Evolutionary conservation across 2,329 filamentous ascomycete genomes (phyloP), one percentile per base, ranked within the genome.

Genomic region (Ophiostoma perfectum): DNA sequence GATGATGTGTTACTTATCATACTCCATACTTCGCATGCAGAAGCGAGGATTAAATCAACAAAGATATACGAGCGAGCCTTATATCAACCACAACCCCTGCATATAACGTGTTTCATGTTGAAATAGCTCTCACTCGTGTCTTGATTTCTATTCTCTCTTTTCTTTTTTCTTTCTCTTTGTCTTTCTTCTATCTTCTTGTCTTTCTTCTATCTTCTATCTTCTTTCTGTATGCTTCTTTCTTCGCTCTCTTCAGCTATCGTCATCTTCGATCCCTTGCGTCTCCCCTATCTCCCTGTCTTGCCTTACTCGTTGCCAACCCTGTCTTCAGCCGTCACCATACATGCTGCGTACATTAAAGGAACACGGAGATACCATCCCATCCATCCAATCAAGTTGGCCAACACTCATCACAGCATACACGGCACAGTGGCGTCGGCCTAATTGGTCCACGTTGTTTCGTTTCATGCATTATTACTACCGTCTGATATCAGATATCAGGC

Each of bases 371-470:
- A 18, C n/a, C 12, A 27, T 52, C 49, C 27, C 49, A 52, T 52
- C 47, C 16, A 18, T 55, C 49, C 27, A 52, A 14, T 49, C 45
- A 12, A 27, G 27, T 47, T 18, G 16, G 5, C 11, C 6, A 7
- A 38, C 60, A 63, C 41, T 63, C 39, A 42, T n/a, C 39, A 4
- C 36, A 16, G 16, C 60, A 63, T 14, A n/a, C 6, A 12, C 16
- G 27, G 27, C 60, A 63, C 5, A 16, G 60, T 41, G 38, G 60
- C 60, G 16, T 63, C 16, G 6, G 14, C 38, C 60, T 27, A 2
- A 63, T 63, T 63, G 60, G 60, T 41, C 60, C 60, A 63, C 60
- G 60, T 63, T 63, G 60, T 63, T 42, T 63, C 60, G 60, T 63
- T 42, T 63, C 60, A 42, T 63, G 60, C 60, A 18, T 42, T 39